Base-by-base conservation (phyloP, 306 rosid species). In the peach (Prunus persica) region DNA sequence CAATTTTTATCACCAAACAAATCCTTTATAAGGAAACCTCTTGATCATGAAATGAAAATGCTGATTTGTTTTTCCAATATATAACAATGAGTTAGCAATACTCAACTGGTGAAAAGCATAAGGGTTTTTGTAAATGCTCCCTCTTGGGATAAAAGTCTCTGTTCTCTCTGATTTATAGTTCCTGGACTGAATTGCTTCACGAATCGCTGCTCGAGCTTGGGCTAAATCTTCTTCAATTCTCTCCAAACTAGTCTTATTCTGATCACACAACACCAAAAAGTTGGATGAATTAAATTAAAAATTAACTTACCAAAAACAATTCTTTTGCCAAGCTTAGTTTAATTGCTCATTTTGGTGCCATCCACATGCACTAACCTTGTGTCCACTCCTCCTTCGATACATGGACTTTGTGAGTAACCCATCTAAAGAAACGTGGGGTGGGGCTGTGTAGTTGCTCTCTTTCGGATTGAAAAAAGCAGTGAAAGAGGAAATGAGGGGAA, bases 61-160 rank as follows among this genome's bases (percentile, higher is more conserved):
- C 43, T 38, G 43, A 52, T 52, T 56, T 20, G 24, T 56, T 6
- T n/a, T 52, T 19, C 52, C 18, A 49, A 11, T 14, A 11, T 49
- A 49, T 49, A 12, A 49, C 13, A 49, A 49, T 56, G 5, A 11
- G 6, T 24, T 16, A 28, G 67, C 43, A 28, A 8, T 65, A 58
- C 77, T 73, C 68, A 41, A 84, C 86, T 79, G 86, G 69, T 82
- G 86, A 70, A 86, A 86, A 74, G 89, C 84, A 20, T 69, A 45
- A 41, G 84, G 68, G 66, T 86, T 84, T 65, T 80, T 84, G 83
- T 88, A 86, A 75, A 86, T 69, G 19, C 76, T 41, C 60, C 92
- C 92, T 82, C 87, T 80, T 6, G 90, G 92, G 60, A 84, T 20
- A 67, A 82, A 85, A 58, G 71, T 77, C 67, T 82, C 84, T 4